These are phyloP conservation scores for Hortiboletus campestris DNA, from an alignment of 768 basidiomycete genomes.

Conservation along the genomic window DNA sequence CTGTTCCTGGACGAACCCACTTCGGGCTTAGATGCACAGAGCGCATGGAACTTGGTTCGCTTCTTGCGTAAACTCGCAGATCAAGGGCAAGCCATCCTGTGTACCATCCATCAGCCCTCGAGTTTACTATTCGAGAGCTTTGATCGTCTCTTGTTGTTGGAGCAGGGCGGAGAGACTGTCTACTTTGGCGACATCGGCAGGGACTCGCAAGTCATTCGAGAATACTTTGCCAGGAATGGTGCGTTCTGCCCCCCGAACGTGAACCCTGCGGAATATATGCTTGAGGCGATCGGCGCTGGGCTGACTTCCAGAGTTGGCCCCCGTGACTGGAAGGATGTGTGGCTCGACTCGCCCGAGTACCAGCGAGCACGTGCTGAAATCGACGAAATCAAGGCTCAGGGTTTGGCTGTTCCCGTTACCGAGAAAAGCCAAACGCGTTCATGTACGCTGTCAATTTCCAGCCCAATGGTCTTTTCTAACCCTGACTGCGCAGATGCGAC, in stretches of 20 bases:
- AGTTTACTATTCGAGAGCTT: conserved; percentile 86
- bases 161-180: conserved; percentile 85
- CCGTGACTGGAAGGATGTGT: conserved; percentile 84
- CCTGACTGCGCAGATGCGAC: conserved; percentile 58
- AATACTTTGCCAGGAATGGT: conserved; percentile 76
- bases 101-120: conserved; percentile 89
- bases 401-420: conserved; percentile 41
- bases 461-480: neutral
- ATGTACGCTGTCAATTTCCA: conserved; percentile 36
- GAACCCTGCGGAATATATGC: conserved; percentile 80
- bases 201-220: conserved; percentile 63
- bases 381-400: conserved; percentile 44
- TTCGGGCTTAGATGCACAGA: conserved; percentile 58
- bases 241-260: conserved; percentile 68
- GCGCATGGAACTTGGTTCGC: conserved; percentile 79
- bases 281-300: conserved; percentile 87
- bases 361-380: conserved; percentile 43
- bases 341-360: conserved; percentile 71
- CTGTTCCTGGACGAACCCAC: conserved; percentile 45
- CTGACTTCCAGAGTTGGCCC: conserved; percentile 68
- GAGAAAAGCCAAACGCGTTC: conserved; percentile 43
- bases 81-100: conserved; percentile 85
- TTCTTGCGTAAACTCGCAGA: conserved; percentile 82
- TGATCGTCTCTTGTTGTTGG: conserved; percentile 64
- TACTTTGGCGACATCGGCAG: conserved; percentile 89